These are phyloP conservation scores for Amanita pseudoporphyria DNA, from an alignment of 768 basidiomycete genomes.

Conservation along the genomic window DNA sequence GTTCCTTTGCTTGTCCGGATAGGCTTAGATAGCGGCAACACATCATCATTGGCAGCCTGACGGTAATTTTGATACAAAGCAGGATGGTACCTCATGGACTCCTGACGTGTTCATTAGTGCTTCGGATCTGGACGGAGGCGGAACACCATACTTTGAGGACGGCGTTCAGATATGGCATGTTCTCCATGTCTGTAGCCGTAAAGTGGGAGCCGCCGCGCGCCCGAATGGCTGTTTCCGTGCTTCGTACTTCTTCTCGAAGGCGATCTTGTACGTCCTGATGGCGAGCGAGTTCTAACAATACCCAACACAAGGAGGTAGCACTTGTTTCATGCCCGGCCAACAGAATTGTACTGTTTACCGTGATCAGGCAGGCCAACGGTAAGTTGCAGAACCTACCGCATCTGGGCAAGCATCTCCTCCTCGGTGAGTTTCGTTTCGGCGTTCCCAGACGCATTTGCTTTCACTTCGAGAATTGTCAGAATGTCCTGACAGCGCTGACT, in stretches of 20 bases:
- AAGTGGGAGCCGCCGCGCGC: no score
- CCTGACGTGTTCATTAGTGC: conserved; percentile 18
- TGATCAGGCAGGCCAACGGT: neutral
- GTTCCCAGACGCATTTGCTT: conserved; percentile 34
- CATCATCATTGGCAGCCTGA: conserved; percentile 39
- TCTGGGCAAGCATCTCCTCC: conserved; percentile 32
- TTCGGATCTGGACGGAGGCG: neutral
- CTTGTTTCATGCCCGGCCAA: conserved; percentile 54
- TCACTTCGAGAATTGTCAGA: conserved; percentile 20
- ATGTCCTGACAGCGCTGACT: conserved; percentile 4
- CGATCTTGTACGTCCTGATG: conserved; percentile 47
- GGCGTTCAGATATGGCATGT: no score
- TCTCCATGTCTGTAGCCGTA: no score
- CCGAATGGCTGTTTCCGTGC: no score
- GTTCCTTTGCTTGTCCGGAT: conserved; percentile 35
- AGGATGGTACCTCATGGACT: conserved; percentile 45
- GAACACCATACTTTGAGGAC: conserved; percentile 31
- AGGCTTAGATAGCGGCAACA: conserved; percentile 49
- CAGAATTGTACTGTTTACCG: conserved; percentile 27
- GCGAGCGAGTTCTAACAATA: no score
- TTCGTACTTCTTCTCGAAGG: conserved; percentile 54
- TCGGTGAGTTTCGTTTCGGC: conserved; percentile 23
- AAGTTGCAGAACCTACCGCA: conserved; percentile 18
- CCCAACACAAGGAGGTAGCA: conserved; percentile 41
- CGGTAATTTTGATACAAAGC: conserved; percentile 46